Percentiles rank a stretch among this genome's conserved stretches.
Evolutionary conservation across 1,284 basidiomycete genomes (phyloP).

Genomic region (Ganoderma resinaceum): DNA sequence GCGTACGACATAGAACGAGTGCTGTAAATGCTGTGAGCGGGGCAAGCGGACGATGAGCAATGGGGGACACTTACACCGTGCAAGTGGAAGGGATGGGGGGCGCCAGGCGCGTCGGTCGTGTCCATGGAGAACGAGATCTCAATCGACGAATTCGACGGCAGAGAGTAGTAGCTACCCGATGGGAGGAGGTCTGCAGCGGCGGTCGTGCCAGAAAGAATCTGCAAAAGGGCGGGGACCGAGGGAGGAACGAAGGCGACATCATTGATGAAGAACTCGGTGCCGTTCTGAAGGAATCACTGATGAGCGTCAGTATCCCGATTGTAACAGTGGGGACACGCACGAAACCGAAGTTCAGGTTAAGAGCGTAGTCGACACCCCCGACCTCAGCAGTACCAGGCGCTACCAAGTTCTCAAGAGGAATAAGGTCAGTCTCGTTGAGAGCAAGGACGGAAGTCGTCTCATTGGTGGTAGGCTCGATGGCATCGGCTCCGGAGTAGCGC

Average conservation of each 20-base stretch:
- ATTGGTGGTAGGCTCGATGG: constrained; percentile 49
- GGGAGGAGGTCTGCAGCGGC: constrained; percentile 36
- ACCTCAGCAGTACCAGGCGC: constrained; percentile 11
- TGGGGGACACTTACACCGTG: constrained; percentile 40
- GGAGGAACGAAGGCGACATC: constrained; percentile 33
- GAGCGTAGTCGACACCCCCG: constrained; percentile 10
- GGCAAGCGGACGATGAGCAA: not conserved
- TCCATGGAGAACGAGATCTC: constrained; percentile 40
- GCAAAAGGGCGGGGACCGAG: constrained; percentile 11
- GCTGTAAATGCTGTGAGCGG: constrained; percentile 12
- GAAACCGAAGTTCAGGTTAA: constrained; percentile 16
- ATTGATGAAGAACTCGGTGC: constrained; percentile 36
- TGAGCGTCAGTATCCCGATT: not conserved
- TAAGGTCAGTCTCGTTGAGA: constrained; percentile 39
- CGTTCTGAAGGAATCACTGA: constrained; percentile 7
- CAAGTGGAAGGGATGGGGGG: constrained; percentile 46
- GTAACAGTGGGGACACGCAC: constrained; percentile 21
- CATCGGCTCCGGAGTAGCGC: constrained; percentile 43
- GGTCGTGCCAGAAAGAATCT: constrained; percentile 32
- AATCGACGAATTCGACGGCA: constrained; percentile 38
- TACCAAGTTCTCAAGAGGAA: constrained; percentile 21
- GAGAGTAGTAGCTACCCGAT: constrained; percentile 36
- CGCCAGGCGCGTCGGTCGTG: constrained; percentile 30
- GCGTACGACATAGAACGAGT: constrained; percentile 38
- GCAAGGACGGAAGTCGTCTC: constrained; percentile 29